phyloP scores from a whole-genome alignment of 2,329 filamentous ascomycete species.

The Cladosporium sp. region DNA sequence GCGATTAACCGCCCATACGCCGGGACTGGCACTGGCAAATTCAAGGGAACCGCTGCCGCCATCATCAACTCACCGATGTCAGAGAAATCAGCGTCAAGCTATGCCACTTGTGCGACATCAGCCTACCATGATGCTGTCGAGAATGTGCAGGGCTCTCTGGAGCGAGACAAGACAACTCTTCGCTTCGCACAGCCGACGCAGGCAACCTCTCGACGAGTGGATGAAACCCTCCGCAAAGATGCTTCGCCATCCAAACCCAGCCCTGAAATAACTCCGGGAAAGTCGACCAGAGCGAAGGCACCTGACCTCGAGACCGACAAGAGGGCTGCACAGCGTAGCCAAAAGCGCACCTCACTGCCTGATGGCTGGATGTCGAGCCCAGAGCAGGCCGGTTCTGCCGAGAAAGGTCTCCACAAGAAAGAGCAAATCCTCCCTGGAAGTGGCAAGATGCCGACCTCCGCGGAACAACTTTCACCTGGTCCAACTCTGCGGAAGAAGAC shows the following conservation, averaged over 20 bases:
- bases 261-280: conserved; percentile 25
- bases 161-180: conserved; percentile 18
- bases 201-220: conserved; percentile 30
- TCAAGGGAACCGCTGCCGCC: neutral
- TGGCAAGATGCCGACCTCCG: neutral
- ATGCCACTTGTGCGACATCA: neutral
- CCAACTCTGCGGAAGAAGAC: conserved; percentile 31
- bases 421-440: neutral
- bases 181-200: conserved; percentile 38
- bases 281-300: conserved; percentile 27
- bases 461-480: neutral
- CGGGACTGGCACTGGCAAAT: neutral
- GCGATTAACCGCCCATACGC: neutral
- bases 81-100: neutral
- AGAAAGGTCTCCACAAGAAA: conserved; percentile 1
- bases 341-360: conserved; percentile 33
- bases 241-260: conserved; percentile 14
- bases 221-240: conserved; percentile 32
- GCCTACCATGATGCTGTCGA: conserved; percentile 13
- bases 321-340: conserved; percentile 27
- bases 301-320: conserved; percentile 26
- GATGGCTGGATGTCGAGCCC: conserved; percentile 31
- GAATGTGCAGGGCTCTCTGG: neutral
- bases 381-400: conserved; percentile 33
- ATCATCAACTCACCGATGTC: neutral